Percentiles rank a stretch among this genome's conserved stretches.
Conservation (phyloP, 331 rosid genomes). For the Acacia pycnantha region DNA sequence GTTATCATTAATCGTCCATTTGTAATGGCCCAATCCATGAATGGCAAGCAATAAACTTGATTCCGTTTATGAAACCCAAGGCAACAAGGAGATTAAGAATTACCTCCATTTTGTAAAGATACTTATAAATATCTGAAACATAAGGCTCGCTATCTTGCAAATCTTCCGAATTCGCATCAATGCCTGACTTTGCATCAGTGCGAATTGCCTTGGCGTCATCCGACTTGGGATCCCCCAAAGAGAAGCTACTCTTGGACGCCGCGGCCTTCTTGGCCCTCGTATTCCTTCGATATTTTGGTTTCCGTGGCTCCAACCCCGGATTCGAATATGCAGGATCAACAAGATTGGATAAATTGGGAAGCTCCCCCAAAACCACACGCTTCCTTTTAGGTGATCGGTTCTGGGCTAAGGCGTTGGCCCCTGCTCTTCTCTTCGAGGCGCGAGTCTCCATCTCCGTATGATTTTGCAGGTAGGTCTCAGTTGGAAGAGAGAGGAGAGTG, state of each 20-base stretch:
- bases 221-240: neutral
- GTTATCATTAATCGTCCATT: neutral
- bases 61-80: neutral
- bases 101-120: constrained; percentile 78
- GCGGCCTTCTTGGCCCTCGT: constrained; percentile 24
- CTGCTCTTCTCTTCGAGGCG: constrained; percentile 34
- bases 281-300: neutral
- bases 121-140: constrained; percentile 47
- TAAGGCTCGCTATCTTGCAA: constrained; percentile 44
- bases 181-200: neutral
- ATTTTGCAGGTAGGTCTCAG: neutral
- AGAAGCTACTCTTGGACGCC: neutral
- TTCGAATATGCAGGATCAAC: neutral
- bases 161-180: constrained; percentile 22
- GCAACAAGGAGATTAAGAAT: neutral
- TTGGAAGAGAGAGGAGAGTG: neutral
- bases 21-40: neutral
- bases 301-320: constrained; percentile 4
- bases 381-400: constrained; percentile 22
- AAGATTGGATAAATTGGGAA: constrained; percentile 27
- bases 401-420: neutral
- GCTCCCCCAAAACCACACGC: constrained; percentile 63
- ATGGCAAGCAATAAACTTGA: neutral
- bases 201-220: neutral
- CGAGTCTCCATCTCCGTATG: constrained; percentile 42